Percentiles rank a stretch among this genome's conserved stretches.
Evolutionary conservation across 768 basidiomycete genomes (phyloP).

Genomic region (Lactarius psammicola): DNA sequence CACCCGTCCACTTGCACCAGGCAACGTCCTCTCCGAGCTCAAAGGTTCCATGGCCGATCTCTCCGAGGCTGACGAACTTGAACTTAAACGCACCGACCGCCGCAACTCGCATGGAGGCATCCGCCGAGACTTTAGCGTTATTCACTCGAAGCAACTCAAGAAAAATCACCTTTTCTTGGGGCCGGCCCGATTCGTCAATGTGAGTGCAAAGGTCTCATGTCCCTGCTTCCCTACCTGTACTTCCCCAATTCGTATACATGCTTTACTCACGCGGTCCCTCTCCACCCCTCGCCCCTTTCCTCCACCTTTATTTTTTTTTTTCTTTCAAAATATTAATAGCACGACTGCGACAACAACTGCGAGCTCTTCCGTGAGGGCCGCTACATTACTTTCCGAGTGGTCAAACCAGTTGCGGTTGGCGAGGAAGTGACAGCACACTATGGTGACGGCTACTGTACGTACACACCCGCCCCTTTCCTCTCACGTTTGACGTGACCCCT

Average conservation of each 20-base stretch:
- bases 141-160: slow-evolving; percentile 89
- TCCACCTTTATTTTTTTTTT: slow-evolving; percentile 8
- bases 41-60: slow-evolving; percentile 90
- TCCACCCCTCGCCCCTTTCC: slow-evolving; percentile 8
- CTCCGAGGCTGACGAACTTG: slow-evolving; percentile 81
- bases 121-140: slow-evolving; percentile 86
- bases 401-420: slow-evolving; percentile 72
- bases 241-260: slow-evolving; percentile 20
- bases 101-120: slow-evolving; percentile 58
- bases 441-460: slow-evolving; percentile 87
- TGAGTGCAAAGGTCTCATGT: slow-evolving; percentile 42
- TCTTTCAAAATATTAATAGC: slow-evolving; percentile 45
- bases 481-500: slow-evolving; percentile 24
- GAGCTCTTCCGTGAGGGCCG: slow-evolving; percentile 86
- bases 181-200: slow-evolving; percentile 90
- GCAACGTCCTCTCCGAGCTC: slow-evolving; percentile 76
- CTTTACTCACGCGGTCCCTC: slow-evolving; percentile 22
- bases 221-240: slow-evolving; percentile 19
- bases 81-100: slow-evolving; percentile 78
- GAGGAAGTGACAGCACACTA: slow-evolving; percentile 91
- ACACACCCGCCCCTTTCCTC: slow-evolving; percentile 27
- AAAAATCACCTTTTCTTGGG: slow-evolving; percentile 90
- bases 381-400: slow-evolving; percentile 85
- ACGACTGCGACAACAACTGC: slow-evolving; percentile 88
- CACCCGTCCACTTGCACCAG: slow-evolving; percentile 64